These are phyloP conservation scores for Globisporangium cystogenes DNA, from an alignment of 352 stramenopile species.

Conservation along the genomic window DNA sequence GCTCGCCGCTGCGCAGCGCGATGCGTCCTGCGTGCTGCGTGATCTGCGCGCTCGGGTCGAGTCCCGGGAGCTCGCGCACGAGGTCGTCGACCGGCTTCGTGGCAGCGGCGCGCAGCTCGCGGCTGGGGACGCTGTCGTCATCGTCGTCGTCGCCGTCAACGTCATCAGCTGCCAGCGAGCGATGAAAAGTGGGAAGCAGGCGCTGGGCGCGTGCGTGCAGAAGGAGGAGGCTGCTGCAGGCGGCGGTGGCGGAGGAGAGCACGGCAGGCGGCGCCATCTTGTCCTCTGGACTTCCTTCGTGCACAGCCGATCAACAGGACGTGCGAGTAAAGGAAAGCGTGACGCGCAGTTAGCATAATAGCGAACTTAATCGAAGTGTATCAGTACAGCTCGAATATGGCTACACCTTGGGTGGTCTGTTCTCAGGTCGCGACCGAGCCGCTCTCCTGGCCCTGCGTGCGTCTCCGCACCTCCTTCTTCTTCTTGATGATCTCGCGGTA, in stretches of 20 bases:
- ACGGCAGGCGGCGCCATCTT: neutral
- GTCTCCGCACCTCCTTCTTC: constrained; percentile 87
- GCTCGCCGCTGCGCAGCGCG: constrained; percentile 31
- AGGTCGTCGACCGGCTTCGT: constrained; percentile 20
- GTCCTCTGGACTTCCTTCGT: neutral
- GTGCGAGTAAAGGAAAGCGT: neutral
- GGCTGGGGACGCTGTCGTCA: constrained; percentile 2
- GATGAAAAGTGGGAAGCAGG: neutral
- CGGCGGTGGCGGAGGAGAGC: neutral
- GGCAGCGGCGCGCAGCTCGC: neutral
- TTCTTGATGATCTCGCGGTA: constrained; percentile 93
- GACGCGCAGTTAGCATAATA: neutral
- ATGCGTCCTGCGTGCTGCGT: constrained; percentile 66
- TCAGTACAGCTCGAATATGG: neutral
- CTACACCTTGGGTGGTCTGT: neutral
- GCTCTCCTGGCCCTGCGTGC: constrained; percentile 23
- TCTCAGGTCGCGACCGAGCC: neutral
- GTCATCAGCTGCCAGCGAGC: neutral
- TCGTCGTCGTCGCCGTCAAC: neutral
- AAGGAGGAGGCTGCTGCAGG: neutral
- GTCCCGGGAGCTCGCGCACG: constrained; percentile 41
- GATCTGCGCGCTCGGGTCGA: constrained; percentile 44
- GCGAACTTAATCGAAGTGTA: neutral
- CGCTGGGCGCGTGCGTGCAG: neutral
- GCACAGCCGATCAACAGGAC: neutral